Evolutionary conservation across 1,284 basidiomycete species (phyloP), one percentile per base, ranked within the genome.

Genomic region (Apiotrichum veenhuisii): DNA sequence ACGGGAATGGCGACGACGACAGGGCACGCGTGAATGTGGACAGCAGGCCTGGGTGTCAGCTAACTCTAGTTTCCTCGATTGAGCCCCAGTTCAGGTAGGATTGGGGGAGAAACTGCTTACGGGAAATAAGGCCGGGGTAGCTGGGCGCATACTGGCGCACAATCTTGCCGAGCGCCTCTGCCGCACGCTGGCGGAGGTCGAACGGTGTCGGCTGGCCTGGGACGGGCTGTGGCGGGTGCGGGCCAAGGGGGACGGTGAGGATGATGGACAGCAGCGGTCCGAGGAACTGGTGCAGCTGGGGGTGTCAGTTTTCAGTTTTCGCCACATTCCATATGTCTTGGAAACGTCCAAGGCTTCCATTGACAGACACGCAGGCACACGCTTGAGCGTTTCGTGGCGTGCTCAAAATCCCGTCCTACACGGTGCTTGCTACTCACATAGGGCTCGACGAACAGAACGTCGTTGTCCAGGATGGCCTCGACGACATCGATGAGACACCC

Each of bases 401-500:
- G n/a, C 20, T 37, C 12, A 42, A 14, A n/a, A n/a, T n/a, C n/a
- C n/a, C n/a, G n/a, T n/a, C n/a, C n/a, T n/a, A n/a, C n/a, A n/a
- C n/a, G n/a, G n/a, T n/a, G n/a, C n/a, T n/a, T 38, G 2, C 41
- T 27, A 83, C 90, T 76, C 70, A 95, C 91, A 71, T 96, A 98
- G 45, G 94, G 95, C 77, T 98, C 95, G 27, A 98, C 85, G 69
- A 95, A 97, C n/a, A 98, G 78, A 2, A 87, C 88, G 52, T 81
- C 82, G 73, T 94, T 98, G 64, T 88, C 87, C 43, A 94, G 77
- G 37, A 95, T 80, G 0, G 91, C 87, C 58, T 86, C 83, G 45
- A 91, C 84, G 18, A 89, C 88, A 62, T 92, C 88, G 59, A 96
- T 78, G 57, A 91, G 78, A 30, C 91, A 85, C 63, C 88, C 87